Conservation (phyloP, 2,329 filamentous ascomycete genomes). For the Coniochaeta sp. region DNA sequence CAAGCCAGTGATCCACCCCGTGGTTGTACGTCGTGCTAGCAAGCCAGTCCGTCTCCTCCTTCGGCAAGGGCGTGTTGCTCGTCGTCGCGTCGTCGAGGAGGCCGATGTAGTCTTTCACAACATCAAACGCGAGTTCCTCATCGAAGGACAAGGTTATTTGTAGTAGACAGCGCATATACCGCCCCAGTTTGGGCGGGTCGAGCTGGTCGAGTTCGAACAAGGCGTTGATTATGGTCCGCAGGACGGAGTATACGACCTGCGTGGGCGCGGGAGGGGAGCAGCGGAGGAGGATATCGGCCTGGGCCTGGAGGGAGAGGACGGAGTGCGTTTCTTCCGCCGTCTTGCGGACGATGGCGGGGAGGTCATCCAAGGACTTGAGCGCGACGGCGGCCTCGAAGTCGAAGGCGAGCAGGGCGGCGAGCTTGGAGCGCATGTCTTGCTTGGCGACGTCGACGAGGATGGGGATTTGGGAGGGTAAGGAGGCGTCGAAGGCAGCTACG, state of each 20-base stretch:
- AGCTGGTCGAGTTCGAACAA: conserved; percentile 53
- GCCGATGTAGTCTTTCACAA: conserved; percentile 53
- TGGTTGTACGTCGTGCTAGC: conserved; percentile 63
- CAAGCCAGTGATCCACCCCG: conserved; percentile 57
- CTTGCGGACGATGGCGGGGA: conserved; percentile 53
- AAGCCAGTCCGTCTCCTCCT: conserved; percentile 70
- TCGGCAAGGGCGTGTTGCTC: conserved; percentile 36
- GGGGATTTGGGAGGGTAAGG: conserved; percentile 30
- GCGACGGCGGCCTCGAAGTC: conserved; percentile 71
- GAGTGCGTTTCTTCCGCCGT: conserved; percentile 36
- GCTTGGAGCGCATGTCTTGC: conserved; percentile 52
- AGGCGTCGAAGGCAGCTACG: conserved; percentile 48
- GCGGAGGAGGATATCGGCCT: conserved; percentile 57
- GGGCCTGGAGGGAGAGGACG: conserved; percentile 47
- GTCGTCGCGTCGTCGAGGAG: background rate
- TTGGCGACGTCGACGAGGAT: conserved; percentile 34
- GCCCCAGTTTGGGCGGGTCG: conserved; percentile 55
- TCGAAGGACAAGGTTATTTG: conserved; percentile 56
- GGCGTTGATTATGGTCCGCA: conserved; percentile 64
- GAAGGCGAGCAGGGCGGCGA: conserved; percentile 62
- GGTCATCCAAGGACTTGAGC: conserved; percentile 60
- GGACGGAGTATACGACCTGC: conserved; percentile 41
- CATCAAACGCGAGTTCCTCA: conserved; percentile 46
- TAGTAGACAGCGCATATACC: conserved; percentile 74
- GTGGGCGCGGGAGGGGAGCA: background rate